Percentiles rank a stretch among this genome's conserved stretches.
phyloP scores from a whole-genome alignment of 163 green algal genomes.

The Trebouxiophyceae sp. region DNA sequence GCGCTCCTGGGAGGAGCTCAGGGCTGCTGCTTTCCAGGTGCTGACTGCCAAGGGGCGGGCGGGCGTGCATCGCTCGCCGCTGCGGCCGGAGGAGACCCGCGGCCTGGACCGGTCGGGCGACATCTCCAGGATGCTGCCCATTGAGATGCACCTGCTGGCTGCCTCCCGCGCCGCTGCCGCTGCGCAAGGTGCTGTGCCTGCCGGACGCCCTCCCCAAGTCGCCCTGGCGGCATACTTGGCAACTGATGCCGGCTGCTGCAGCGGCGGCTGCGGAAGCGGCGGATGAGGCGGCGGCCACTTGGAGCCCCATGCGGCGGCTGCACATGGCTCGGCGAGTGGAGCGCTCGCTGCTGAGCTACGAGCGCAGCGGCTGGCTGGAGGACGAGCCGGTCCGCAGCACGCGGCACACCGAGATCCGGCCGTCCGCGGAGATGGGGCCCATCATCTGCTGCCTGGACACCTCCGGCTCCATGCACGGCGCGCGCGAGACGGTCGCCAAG shows the following conservation, averaged over 20 bases:
- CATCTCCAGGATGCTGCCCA: slow-evolving; percentile 81
- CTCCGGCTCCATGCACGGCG: slow-evolving; percentile 63
- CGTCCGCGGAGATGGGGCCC: slow-evolving; percentile 76
- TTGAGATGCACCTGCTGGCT: slow-evolving; percentile 73
- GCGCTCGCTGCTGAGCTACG: slow-evolving; percentile 83
- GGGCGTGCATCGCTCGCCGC: slow-evolving; percentile 75
- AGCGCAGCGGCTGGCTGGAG: slow-evolving; percentile 83
- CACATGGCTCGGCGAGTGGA: slow-evolving; percentile 79
- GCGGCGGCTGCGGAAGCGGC: slow-evolving; percentile 4
- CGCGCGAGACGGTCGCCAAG: slow-evolving; percentile 83
- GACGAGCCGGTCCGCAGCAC: slow-evolving; percentile 64
- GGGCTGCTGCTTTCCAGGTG: slow-evolving; percentile 54
- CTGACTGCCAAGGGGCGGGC: slow-evolving; percentile 40
- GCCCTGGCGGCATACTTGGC: too few species aligned
- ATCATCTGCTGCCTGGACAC: slow-evolving; percentile 93
- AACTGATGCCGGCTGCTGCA: slow-evolving; percentile 1
- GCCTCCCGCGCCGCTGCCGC: too few species aligned
- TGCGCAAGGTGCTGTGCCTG: too few species aligned
- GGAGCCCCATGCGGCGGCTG: slow-evolving; percentile 54
- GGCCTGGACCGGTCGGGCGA: slow-evolving; percentile 57
- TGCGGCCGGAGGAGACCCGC: slow-evolving; percentile 78
- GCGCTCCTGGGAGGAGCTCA: too few species aligned
- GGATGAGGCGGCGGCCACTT: slow-evolving; percentile 28
- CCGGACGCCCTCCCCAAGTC: too few species aligned
- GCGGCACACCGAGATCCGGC: slow-evolving; percentile 61